Evolutionary conservation across 176 grass and related monocot genomes (phyloP).

Genomic region (Ampelocalamus luodianensis): DNA sequence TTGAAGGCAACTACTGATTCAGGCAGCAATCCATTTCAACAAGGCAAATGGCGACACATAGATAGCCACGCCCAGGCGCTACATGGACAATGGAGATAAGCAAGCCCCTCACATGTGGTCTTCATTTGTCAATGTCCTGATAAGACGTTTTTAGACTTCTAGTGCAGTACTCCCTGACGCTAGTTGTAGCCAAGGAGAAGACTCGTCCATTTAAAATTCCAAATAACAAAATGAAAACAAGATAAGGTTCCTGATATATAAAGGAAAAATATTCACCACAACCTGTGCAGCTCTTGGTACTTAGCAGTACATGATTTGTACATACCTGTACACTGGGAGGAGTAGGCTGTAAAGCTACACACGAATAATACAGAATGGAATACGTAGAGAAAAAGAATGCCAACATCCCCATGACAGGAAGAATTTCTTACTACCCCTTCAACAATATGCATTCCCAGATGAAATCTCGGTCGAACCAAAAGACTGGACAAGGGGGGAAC

Average conservation of each 20-base stretch:
- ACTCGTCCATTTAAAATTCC: neutral
- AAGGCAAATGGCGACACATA: neutral
- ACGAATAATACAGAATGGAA: conserved; percentile 1
- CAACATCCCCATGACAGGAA: neutral
- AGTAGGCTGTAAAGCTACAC: neutral
- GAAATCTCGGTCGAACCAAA: conserved; percentile 22
- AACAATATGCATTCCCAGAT: neutral
- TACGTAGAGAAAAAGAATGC: neutral
- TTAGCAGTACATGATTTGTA: too few species aligned
- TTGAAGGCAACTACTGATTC: neutral
- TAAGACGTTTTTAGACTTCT: neutral
- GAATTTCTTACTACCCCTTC: neutral
- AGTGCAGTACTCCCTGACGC: neutral
- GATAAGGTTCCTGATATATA: conserved; percentile 1
- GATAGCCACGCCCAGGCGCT: too few species aligned
- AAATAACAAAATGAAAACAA: neutral
- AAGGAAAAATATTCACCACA: neutral
- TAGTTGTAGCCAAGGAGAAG: neutral
- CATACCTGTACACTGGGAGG: too few species aligned
- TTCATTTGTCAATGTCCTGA: neutral
- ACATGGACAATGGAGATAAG: neutral
- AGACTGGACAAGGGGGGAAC: conserved; percentile 34
- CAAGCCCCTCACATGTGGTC: neutral
- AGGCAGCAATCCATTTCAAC: neutral
- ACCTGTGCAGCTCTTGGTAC: neutral